These are phyloP conservation scores for Suhomyces sp. DNA, from an alignment of 805 yeast genomes.

Conservation along the genomic window DNA sequence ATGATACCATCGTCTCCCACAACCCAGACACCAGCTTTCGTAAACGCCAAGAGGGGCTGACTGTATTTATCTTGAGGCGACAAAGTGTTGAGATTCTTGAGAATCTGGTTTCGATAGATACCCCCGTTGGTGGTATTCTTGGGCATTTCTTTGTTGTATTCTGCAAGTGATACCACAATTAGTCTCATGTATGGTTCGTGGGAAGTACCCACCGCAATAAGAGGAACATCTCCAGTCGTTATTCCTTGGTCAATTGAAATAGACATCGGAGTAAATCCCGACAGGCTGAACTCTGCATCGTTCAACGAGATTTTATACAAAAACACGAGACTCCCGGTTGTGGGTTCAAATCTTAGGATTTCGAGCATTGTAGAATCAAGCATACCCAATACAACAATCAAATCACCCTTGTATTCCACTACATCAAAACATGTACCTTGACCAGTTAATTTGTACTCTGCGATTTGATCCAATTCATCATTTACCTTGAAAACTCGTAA, in stretches of 20 bases:
- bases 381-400: slow-evolving; percentile 55
- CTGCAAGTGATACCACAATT: slow-evolving; percentile 52
- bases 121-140: slow-evolving; percentile 6
- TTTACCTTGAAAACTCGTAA: slow-evolving; percentile 37
- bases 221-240: slow-evolving; percentile 16
- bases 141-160: slow-evolving; percentile 4
- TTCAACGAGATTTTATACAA: slow-evolving; percentile 55
- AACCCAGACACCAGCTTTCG: slow-evolving; percentile 49
- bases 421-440: slow-evolving; percentile 54
- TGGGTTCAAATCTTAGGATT: slow-evolving; percentile 26
- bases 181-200: slow-evolving; percentile 77
- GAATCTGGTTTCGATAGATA: slow-evolving; percentile 26
- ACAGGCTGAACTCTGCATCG: slow-evolving; percentile 69
- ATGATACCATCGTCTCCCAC: slow-evolving; percentile 67
- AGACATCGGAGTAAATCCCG: slow-evolving; percentile 60
- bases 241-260: slow-evolving; percentile 27
- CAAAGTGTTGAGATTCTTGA: slow-evolving; percentile 39
- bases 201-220: slow-evolving; percentile 67
- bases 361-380: slow-evolving; percentile 58
- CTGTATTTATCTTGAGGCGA: slow-evolving; percentile 73
- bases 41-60: slow-evolving; percentile 48
- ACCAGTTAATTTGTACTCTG: slow-evolving; percentile 39
- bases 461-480: slow-evolving; percentile 13
- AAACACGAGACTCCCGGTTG: slow-evolving; percentile 9
- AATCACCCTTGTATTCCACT: slow-evolving; percentile 21